phyloP scores from a whole-genome alignment of 352 stramenopile genomes.

The Thalassiosira exigua region DNA sequence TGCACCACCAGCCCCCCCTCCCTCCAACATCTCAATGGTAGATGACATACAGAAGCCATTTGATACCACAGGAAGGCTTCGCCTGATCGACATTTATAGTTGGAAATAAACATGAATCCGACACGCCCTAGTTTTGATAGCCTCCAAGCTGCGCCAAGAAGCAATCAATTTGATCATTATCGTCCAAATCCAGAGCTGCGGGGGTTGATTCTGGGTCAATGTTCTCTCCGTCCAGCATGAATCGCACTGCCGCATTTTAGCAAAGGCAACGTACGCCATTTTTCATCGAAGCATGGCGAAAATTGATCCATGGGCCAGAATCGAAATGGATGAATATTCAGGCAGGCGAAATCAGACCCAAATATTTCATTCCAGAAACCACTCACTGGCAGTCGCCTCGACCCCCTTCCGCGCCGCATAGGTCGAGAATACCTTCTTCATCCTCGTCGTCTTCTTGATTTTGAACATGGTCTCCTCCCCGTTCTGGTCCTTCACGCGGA shows the following conservation, averaged over 20 bases:
- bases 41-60: no score
- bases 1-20: no score
- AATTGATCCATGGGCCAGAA: no score
- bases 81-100: no score
- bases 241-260: conserved; percentile 88
- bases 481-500: conserved; percentile 42
- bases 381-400: conserved; percentile 57
- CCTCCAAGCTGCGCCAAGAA: conserved; percentile 85
- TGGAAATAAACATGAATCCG: no score
- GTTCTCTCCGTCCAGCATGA: conserved; percentile 94
- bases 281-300: no score
- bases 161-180: conserved; percentile 98
- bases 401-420: conserved; percentile 94
- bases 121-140: no score
- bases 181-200: conserved; percentile 95
- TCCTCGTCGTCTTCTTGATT: conserved; percentile 45
- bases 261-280: conserved; percentile 59
- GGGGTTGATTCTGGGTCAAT: conserved; percentile 93
- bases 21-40: no score
- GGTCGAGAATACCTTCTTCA: conserved; percentile 81
- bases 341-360: neutral
- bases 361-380: neutral
- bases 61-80: no score
- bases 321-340: no score
- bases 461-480: conserved; percentile 88